Conservation (phyloP, 257 asterid species). For the Jacaranda copaia region DNA sequence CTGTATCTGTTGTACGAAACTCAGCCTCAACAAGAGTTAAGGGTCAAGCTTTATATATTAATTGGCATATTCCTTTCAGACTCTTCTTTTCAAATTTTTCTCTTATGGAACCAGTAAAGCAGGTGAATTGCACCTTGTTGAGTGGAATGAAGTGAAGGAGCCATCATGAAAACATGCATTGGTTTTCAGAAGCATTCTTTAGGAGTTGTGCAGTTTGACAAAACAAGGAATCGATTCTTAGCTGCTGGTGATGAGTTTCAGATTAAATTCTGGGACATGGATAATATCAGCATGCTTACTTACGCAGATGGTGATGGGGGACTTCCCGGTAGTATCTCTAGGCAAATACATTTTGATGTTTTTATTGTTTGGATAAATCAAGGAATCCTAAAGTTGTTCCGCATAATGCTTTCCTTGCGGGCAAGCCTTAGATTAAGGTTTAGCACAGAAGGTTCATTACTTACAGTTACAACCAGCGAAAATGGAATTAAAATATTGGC, state of each 20-base stretch:
- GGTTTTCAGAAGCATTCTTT: slow-evolving; percentile 90
- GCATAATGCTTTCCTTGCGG: slow-evolving; percentile 46
- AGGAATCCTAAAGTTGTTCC: slow-evolving; percentile 8
- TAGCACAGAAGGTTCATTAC: slow-evolving; percentile 86
- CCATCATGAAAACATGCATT: slow-evolving; percentile 82
- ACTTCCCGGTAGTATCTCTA: slow-evolving; percentile 74
- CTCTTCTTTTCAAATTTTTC: slow-evolving; percentile 85
- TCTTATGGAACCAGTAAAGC: slow-evolving; percentile 99
- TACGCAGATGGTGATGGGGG: slow-evolving; percentile 89
- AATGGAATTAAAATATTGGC: slow-evolving; percentile 92
- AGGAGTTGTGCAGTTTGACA: slow-evolving; percentile 95
- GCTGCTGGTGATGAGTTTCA: slow-evolving; percentile 97
- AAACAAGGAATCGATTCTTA: slow-evolving; percentile 83
- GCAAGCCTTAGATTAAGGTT: slow-evolving; percentile 90
- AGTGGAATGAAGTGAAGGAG: slow-evolving; percentile 99
- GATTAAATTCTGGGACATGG: slow-evolving; percentile 99
- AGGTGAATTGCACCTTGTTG: slow-evolving; percentile 95
- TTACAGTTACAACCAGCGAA: slow-evolving; percentile 90
- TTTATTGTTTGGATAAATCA: slow-evolving; percentile 15
- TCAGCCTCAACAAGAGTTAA: not conserved
- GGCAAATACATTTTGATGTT: slow-evolving; percentile 18
- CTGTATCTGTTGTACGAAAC: not conserved
- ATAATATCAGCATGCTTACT: slow-evolving; percentile 69
- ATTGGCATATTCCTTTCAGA: slow-evolving; percentile 57
- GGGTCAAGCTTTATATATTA: slow-evolving; percentile 2